Evolutionary conservation across 2,329 filamentous ascomycete genomes (phyloP).

Genomic region (Hymenoscyphus occultus): DNA sequence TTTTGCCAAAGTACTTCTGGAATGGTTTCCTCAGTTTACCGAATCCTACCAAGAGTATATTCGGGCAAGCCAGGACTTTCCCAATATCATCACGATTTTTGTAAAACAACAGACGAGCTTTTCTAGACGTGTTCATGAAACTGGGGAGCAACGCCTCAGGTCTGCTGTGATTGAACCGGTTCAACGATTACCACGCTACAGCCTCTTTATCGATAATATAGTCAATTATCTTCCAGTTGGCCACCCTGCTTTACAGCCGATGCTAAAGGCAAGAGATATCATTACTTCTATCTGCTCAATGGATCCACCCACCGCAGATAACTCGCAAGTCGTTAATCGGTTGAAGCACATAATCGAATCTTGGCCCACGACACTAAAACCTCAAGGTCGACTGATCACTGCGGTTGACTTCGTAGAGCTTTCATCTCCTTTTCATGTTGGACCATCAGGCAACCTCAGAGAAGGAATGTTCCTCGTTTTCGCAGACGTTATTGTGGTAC

Average conservation of each 20-base stretch:
- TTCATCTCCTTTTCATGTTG: conserved; percentile 62
- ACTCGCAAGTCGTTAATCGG: conserved; percentile 69
- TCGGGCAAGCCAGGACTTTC: conserved; percentile 82
- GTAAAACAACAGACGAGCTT: conserved; percentile 81
- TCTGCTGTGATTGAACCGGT: conserved; percentile 96
- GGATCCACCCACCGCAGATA: conserved; percentile 69
- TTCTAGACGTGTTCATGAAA: conserved; percentile 72
- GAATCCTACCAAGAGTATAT: conserved; percentile 93
- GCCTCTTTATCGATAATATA: conserved; percentile 94
- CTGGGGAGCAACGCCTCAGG: conserved; percentile 85
- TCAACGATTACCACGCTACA: conserved; percentile 90
- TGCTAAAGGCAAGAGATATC: conserved; percentile 87
- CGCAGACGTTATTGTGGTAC: conserved; percentile 72
- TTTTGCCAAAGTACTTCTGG: conserved; percentile 76
- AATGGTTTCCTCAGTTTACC: conserved; percentile 92
- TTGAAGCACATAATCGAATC: conserved; percentile 73
- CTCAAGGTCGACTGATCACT: conserved; percentile 74
- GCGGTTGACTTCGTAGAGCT: conserved; percentile 79
- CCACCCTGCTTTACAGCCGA: conserved; percentile 76
- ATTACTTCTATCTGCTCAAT: conserved; percentile 96
- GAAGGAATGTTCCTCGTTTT: conserved; percentile 80
- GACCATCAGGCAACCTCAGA: conserved; percentile 37
- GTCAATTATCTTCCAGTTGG: conserved; percentile 78
- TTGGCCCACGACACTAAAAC: conserved; percentile 71
- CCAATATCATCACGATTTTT: conserved; percentile 74